phyloP scores from a whole-genome alignment of 1,284 basidiomycete genomes.

The Apiotrichum porosum region DNA sequence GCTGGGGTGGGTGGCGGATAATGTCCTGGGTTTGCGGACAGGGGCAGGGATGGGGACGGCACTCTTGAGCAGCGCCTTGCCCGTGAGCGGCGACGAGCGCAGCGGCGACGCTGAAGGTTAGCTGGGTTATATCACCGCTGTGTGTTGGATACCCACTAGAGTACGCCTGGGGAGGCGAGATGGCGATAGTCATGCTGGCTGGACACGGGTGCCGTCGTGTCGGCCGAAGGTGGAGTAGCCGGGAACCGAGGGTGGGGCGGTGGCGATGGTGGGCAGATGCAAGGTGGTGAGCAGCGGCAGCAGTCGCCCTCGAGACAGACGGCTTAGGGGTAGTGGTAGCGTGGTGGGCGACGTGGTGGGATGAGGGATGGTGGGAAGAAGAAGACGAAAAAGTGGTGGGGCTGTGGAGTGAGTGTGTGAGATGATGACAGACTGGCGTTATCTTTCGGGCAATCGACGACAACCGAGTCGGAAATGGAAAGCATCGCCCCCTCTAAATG shows the following conservation, averaged over 20 bases:
- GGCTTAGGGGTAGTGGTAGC: too few species aligned
- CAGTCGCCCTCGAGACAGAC: not conserved
- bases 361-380: too few species aligned
- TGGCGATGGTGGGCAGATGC: not conserved
- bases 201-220: too few species aligned
- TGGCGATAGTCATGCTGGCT: constrained; percentile 10
- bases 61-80: not conserved
- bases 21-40: not conserved
- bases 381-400: too few species aligned
- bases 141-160: constrained; percentile 1
- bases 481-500: too few species aligned
- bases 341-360: too few species aligned
- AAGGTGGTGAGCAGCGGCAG: not conserved
- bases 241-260: not conserved
- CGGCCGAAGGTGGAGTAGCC: too few species aligned
- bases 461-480: too few species aligned
- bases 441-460: too few species aligned
- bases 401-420: too few species aligned
- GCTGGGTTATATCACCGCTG: not conserved
- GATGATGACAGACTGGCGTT: too few species aligned
- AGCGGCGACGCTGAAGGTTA: constrained; percentile 3
- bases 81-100: constrained; percentile 3
- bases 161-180: constrained; percentile 4
- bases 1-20: not conserved
- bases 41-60: not conserved